phyloP scores from a whole-genome alignment of 148 eudicot species.

The Drosera capensis region DNA sequence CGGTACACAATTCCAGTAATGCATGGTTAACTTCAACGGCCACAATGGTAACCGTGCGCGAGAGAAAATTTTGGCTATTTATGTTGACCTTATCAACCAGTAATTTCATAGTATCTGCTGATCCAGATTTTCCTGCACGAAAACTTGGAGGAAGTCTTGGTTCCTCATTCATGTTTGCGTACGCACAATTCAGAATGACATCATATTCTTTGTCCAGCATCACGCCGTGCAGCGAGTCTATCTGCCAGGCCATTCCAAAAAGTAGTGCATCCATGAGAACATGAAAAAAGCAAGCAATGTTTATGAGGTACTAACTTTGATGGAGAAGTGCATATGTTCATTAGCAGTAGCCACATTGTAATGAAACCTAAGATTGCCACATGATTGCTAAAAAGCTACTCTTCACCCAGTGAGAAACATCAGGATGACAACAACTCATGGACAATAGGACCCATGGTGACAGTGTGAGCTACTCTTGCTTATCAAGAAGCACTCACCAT shows the following conservation, averaged over 20 bases:
- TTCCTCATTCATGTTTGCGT: slow-evolving; percentile 56
- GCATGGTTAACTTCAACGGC: slow-evolving; percentile 72
- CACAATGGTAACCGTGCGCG: slow-evolving; percentile 63
- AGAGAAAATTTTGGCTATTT: slow-evolving; percentile 62
- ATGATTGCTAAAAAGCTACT: no score
- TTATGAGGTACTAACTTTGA: not conserved
- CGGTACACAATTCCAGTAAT: slow-evolving; percentile 65
- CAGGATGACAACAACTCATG: no score
- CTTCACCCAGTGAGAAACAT: no score
- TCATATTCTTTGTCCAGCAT: slow-evolving; percentile 86
- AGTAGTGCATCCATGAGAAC: not conserved
- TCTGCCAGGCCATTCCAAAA: slow-evolving; percentile 27
- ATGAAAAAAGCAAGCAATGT: not conserved
- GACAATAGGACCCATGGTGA: no score
- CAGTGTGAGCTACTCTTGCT: no score
- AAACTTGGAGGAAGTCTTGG: slow-evolving; percentile 86
- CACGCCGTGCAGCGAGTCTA: slow-evolving; percentile 67
- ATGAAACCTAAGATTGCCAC: no score
- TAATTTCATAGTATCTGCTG: slow-evolving; percentile 56
- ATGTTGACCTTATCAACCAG: slow-evolving; percentile 78
- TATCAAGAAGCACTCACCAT: no score
- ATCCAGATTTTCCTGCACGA: slow-evolving; percentile 50
- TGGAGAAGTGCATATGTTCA: not conserved
- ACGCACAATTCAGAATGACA: slow-evolving; percentile 66
- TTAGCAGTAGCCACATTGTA: no score